Evolutionary conservation across 2,329 filamentous ascomycete species (phyloP).

Genomic region (Lizonia empirigonia): DNA sequence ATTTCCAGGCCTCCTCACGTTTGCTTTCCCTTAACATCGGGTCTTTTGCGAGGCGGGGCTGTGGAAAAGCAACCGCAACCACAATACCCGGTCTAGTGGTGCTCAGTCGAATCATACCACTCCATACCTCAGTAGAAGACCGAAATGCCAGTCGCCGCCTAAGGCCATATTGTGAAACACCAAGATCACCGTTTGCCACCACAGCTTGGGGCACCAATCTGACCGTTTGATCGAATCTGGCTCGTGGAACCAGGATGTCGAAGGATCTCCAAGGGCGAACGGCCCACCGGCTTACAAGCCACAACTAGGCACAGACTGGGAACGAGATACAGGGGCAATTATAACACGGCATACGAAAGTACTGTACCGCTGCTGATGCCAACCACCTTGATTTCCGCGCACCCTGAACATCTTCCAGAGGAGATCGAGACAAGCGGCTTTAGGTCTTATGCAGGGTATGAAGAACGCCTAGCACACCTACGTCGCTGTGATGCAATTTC

Average conservation of each 20-base stretch:
- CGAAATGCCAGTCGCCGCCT: neutral
- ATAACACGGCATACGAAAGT: constrained; percentile 6
- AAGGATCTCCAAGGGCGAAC: constrained; percentile 16
- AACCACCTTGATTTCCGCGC: constrained; percentile 11
- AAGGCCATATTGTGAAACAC: constrained; percentile 3
- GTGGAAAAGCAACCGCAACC: constrained; percentile 4
- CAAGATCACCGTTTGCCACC: constrained; percentile 1
- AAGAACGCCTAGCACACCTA: constrained; percentile 2
- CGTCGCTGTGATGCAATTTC: constrained; percentile 16
- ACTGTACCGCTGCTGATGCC: constrained; percentile 9
- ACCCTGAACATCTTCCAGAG: constrained; percentile 6
- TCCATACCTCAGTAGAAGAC: constrained; percentile 4
- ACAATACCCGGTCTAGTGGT: constrained; percentile 3
- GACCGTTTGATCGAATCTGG: constrained; percentile 1
- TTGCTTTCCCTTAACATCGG: constrained; percentile 1
- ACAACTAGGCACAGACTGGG: constrained; percentile 10
- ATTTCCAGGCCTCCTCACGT: neutral
- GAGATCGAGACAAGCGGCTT: constrained; percentile 4
- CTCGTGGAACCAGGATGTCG: constrained; percentile 14
- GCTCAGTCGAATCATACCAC: neutral
- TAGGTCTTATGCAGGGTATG: constrained; percentile 7
- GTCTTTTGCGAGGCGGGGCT: constrained; percentile 5
- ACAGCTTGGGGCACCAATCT: neutral
- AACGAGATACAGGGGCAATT: constrained; percentile 10
- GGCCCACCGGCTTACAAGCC: constrained; percentile 12